Conservation (phyloP, 2,329 filamentous ascomycete species). For the Fusarium miscanthi region DNA sequence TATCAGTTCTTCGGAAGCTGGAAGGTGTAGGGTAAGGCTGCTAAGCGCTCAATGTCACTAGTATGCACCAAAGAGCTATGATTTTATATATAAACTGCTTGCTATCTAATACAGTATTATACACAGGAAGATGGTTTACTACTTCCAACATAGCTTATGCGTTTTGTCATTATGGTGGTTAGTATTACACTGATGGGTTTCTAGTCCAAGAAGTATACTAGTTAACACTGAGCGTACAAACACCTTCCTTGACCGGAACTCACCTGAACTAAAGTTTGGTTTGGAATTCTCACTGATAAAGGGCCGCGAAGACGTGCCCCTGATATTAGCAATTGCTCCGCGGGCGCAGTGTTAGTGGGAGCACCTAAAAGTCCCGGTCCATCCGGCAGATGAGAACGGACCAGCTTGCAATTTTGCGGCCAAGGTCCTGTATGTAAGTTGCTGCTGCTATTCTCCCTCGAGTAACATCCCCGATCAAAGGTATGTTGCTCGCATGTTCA, state of each 20-base stretch:
- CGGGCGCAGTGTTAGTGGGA: background rate
- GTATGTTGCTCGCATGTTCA: background rate
- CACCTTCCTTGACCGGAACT: background rate
- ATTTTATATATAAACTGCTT: background rate
- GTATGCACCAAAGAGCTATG: no score
- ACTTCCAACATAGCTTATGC: background rate
- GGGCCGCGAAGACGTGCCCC: background rate
- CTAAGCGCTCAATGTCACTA: background rate
- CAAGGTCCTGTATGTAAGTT: background rate
- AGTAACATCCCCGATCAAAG: background rate
- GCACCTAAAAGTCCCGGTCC: background rate
- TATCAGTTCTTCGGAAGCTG: background rate
- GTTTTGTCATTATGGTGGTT: background rate
- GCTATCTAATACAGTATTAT: background rate
- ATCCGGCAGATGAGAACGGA: background rate
- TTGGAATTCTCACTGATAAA: background rate
- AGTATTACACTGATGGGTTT: background rate
- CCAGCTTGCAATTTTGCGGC: background rate
- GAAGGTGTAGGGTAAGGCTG: background rate
- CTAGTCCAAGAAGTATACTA: background rate
- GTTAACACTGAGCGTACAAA: background rate
- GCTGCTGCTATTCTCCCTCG: background rate
- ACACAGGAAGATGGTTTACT: background rate
- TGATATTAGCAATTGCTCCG: slow-evolving; percentile 13
- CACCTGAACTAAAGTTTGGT: background rate